A percentile compares a stretch with the other conserved stretches of the same genome.
These are phyloP conservation scores for Diaporthe longicolla DNA, from an alignment of 2,329 filamentous ascomycete genomes.

Conservation along the genomic window DNA sequence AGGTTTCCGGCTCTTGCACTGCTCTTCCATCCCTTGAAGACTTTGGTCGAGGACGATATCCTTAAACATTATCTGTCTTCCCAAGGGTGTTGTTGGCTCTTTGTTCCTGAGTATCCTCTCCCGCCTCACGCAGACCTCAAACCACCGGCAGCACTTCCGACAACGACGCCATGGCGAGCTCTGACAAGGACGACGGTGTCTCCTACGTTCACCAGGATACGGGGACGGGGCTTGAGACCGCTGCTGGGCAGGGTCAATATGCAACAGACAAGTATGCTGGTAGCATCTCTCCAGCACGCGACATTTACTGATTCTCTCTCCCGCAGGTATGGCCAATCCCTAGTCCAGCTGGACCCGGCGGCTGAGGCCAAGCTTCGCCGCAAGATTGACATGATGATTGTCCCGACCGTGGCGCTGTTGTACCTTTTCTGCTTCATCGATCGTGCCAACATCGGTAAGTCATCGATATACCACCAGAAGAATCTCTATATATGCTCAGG, in stretches of 20 bases:
- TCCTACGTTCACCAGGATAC: slow-evolving; percentile 33
- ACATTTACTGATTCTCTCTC: slow-evolving; percentile 30
- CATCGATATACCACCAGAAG: background rate
- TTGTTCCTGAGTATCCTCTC: background rate
- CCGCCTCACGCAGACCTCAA: background rate
- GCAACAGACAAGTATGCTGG: slow-evolving; percentile 61
- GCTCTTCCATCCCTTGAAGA: background rate
- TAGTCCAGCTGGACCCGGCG: slow-evolving; percentile 68
- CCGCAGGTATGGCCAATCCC: slow-evolving; percentile 61
- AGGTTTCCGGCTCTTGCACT: slow-evolving; percentile 9
- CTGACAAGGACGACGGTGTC: slow-evolving; percentile 36
- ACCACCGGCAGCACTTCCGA: background rate
- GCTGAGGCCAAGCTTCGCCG: slow-evolving; percentile 70
- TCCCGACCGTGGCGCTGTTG: slow-evolving; percentile 75
- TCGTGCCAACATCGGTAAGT: slow-evolving; percentile 78
- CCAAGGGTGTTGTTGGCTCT: background rate
- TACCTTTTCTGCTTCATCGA: slow-evolving; percentile 84
- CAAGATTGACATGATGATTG: slow-evolving; percentile 76
- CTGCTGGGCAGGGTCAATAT: slow-evolving; percentile 59
- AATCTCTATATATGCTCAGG: too few relatives aligned
- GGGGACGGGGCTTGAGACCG: slow-evolving; percentile 43
- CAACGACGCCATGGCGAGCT: slow-evolving; percentile 21
- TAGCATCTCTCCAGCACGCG: background rate
- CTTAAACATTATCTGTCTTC: slow-evolving; percentile 10
- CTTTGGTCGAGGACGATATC: slow-evolving; percentile 7